These are phyloP conservation scores for Tuber melanosporum DNA, from an alignment of 495 filamentous ascomycete species.

Conservation along the genomic window DNA sequence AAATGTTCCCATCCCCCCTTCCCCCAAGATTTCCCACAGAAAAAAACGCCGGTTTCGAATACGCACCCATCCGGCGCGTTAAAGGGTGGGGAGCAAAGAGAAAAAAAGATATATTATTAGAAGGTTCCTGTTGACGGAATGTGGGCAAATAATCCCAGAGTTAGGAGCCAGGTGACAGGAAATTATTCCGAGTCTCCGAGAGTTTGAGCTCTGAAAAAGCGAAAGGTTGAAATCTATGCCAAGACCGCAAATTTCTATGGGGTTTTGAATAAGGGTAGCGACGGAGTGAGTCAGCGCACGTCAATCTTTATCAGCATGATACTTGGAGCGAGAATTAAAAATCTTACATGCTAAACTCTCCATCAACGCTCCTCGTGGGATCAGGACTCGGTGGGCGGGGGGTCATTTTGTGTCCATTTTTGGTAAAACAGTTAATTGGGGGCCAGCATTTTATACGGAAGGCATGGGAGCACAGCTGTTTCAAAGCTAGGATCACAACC, in stretches of 20 bases:
- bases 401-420: background rate
- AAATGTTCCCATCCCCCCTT: background rate
- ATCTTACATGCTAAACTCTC: background rate
- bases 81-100: background rate
- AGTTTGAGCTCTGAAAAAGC: background rate
- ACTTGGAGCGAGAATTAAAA: background rate
- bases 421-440: background rate
- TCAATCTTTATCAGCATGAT: background rate
- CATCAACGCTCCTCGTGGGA: background rate
- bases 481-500: background rate
- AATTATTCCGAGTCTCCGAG: background rate
- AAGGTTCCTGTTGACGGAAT: background rate
- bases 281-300: background rate
- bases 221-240: background rate
- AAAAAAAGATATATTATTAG: background rate
- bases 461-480: background rate
- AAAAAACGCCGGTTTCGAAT: background rate
- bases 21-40: background rate
- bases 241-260: background rate
- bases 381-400: too few species aligned
- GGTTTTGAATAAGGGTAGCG: background rate
- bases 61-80: background rate
- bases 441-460: background rate
- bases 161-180: background rate
- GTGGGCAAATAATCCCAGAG: background rate